phyloP scores from a whole-genome alignment of 805 yeast genomes.

The Wickerhamomyces queroliae region DNA sequence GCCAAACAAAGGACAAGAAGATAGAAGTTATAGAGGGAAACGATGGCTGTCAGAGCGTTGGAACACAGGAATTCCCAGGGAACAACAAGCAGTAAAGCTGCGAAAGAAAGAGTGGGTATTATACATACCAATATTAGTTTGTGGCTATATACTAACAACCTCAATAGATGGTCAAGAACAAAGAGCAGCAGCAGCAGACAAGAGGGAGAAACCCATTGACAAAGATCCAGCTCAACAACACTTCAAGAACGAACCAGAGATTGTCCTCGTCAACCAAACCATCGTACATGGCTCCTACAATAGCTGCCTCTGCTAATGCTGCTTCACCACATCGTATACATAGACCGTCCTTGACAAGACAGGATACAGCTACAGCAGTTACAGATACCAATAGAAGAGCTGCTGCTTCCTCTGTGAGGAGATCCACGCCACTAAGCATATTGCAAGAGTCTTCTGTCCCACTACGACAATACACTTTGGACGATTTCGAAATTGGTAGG shows the following conservation, averaged over 20 bases:
- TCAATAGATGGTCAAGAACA: conserved; percentile 1
- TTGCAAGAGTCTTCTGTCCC: conserved; percentile 21
- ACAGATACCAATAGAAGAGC: conserved; percentile 2
- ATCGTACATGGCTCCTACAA: conserved; percentile 25
- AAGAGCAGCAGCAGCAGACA: not conserved
- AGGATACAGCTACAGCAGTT: not conserved
- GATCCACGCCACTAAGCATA: conserved; percentile 18
- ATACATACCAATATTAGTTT: not conserved
- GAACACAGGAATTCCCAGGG: not conserved
- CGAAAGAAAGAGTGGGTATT: not conserved
- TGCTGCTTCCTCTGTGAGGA: conserved; percentile 7
- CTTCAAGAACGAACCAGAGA: conserved; percentile 9
- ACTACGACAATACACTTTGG: conserved; percentile 31
- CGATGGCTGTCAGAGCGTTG: not conserved
- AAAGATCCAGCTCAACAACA: conserved; percentile 17
- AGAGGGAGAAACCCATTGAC: conserved; percentile 20
- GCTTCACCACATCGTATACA: conserved; percentile 18
- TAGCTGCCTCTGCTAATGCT: conserved; percentile 18
- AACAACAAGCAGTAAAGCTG: not conserved
- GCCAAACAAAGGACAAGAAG: too few species aligned
- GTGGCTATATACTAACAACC: conserved; percentile 1
- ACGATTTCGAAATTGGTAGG: conserved; percentile 82
- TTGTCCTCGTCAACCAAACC: conserved; percentile 12
- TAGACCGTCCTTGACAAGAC: conserved; percentile 3
- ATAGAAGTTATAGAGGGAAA: too few species aligned